These are phyloP conservation scores for Podaxis sp. DNA, from an alignment of 768 basidiomycete genomes.

Conservation along the genomic window DNA sequence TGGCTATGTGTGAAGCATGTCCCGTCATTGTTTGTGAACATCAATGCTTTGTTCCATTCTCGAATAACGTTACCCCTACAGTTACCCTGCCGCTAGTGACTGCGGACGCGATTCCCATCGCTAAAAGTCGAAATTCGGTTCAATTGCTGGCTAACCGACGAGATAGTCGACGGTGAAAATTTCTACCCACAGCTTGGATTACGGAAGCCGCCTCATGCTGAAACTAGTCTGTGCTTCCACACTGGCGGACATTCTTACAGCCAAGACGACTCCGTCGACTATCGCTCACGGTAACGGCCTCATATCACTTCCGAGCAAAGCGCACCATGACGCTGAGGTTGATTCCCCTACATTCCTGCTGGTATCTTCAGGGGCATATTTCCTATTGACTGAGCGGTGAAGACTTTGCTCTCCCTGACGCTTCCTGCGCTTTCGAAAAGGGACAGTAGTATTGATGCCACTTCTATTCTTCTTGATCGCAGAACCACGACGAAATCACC, in stretches of 20 bases:
- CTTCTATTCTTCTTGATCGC: no score
- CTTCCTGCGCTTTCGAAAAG: background rate
- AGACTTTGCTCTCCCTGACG: background rate
- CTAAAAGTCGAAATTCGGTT: background rate
- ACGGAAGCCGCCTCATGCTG: background rate
- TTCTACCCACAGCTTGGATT: background rate
- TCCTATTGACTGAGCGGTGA: background rate
- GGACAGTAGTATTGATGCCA: background rate
- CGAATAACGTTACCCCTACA: background rate
- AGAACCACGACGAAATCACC: no score
- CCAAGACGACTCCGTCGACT: background rate
- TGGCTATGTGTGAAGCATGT: background rate
- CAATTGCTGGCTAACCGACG: background rate
- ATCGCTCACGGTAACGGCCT: background rate
- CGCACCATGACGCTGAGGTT: background rate
- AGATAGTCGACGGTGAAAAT: background rate
- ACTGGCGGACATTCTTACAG: background rate
- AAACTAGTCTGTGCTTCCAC: background rate
- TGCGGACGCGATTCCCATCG: background rate
- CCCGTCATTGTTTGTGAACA: background rate
- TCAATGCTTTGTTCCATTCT: background rate
- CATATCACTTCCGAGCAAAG: background rate
- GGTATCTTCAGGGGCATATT: background rate
- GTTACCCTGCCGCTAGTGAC: background rate
- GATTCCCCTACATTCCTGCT: background rate